Evolutionary conservation across 345 rosid genomes (phyloP), one percentile per base, ranked within the genome.

Genomic region (Camelina neglecta): DNA sequence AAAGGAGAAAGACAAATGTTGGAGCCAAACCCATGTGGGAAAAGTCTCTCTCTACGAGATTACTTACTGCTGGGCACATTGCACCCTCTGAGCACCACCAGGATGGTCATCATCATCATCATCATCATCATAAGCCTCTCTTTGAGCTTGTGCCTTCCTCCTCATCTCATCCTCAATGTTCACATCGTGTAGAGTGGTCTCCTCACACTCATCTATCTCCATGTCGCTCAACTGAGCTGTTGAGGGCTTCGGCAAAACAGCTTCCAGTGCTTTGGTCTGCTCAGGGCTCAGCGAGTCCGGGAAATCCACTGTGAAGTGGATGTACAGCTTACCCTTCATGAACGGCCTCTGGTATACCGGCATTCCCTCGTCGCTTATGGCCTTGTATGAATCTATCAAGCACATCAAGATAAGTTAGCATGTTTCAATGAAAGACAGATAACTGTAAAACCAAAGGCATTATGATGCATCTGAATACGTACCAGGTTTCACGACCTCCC

Each of bases 121-220:
- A 0, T 89, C 92, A 29, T 87, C 91, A 0, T 85, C 87, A 0
- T 85, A 83, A n/a, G 88, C 86, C 77, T 87, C 89, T 72, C 81
- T 82, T 67, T 79, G 84, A 36, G 85, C 82, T 56, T 80, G 84
- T 15, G 81, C 91, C 84, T 85, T 92, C 80, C 95, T 89, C 51
- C 51, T 57, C 86, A 84, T 87, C 78, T 89, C 95, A 33, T 82
- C 91, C 65, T 88, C 90, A 1, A 82, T 83, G 78, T 91, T 87
- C 20, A 89, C 90, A 65, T 85, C 88, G 6, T 87, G 95, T 65
- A 89, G 41, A 0, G 86, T 89, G 2, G 97, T 88, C 80, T 89
- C 97, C 60, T 91, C 97, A 1, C 97, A 89, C 45, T 87, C 91
- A 63, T 89, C 95, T 59, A 89, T 75, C 74, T 91, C 95, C 91